phyloP scores from a whole-genome alignment of 1,284 basidiomycete genomes.

The Ustilago lituana region DNA sequence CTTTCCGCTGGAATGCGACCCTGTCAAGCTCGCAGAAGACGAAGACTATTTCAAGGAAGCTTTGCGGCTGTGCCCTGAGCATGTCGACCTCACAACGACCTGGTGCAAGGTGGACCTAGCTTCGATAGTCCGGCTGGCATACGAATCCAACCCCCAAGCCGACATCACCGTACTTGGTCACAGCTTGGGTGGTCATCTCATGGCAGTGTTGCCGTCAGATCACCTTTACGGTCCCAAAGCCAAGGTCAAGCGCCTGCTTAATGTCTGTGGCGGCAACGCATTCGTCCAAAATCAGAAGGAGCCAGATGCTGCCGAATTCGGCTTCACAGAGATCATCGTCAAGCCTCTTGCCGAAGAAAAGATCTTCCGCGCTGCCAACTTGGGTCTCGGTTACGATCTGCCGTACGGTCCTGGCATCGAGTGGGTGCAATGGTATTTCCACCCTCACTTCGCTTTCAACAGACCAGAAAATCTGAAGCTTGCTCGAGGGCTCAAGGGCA shows the following conservation, averaged over 20 bases:
- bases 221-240: conserved; percentile 45
- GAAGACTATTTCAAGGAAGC: conserved; percentile 50
- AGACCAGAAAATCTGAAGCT: conserved; percentile 38
- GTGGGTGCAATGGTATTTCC: conserved; percentile 57
- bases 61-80: conserved; percentile 34
- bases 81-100: conserved; percentile 49
- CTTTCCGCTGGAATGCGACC: conserved; percentile 46
- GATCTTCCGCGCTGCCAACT: conserved; percentile 47
- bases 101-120: conserved; percentile 55
- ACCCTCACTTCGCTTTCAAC: conserved; percentile 54
- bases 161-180: conserved; percentile 51
- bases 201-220: conserved; percentile 32
- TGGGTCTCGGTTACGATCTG: conserved; percentile 56
- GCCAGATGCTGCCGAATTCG: conserved; percentile 47
- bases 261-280: conserved; percentile 58
- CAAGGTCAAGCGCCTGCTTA: conserved; percentile 44
- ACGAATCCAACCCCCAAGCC: conserved; percentile 29
- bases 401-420: conserved; percentile 54
- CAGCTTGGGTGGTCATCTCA: conserved; percentile 55
- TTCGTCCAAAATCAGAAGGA: conserved; percentile 46
- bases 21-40: conserved; percentile 39
- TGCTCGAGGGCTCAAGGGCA: conserved; percentile 28
- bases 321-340: conserved; percentile 49
- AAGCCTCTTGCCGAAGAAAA: conserved; percentile 51
- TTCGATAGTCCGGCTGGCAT: conserved; percentile 39